phyloP scores from a whole-genome alignment of 208 protist species.

The Strigomonas culicis region DNA sequence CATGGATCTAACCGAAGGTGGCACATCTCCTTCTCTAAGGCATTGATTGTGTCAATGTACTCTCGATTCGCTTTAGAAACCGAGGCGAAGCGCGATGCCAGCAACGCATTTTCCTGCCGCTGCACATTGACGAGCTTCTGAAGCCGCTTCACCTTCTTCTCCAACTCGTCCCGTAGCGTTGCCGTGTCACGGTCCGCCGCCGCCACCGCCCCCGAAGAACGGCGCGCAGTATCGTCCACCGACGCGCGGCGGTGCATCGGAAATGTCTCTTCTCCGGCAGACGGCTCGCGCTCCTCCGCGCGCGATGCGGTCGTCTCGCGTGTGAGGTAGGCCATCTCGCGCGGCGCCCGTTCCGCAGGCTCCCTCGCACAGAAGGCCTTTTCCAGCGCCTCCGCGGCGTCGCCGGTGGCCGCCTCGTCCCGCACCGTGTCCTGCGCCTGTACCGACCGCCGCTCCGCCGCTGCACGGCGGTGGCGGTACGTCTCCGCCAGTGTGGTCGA shows the following conservation, averaged over 20 bases:
- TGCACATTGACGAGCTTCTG: conserved; percentile 9
- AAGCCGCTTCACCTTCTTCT: conserved; percentile 6
- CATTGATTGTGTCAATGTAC: conserved; percentile 22
- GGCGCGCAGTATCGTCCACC: too few relatives aligned
- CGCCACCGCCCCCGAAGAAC: background rate
- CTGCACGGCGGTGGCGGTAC: conserved; percentile 6
- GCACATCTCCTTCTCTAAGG: conserved; percentile 13
- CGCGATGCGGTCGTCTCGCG: too few relatives aligned
- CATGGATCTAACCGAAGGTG: too few relatives aligned
- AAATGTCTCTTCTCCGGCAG: background rate
- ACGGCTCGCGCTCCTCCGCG: too few relatives aligned
- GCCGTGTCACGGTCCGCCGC: background rate
- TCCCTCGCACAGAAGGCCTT: too few relatives aligned
- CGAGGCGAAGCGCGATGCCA: conserved; percentile 22
- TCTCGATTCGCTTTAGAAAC: conserved; percentile 23
- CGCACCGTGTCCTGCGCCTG: too few relatives aligned
- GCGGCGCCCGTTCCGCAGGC: too few relatives aligned
- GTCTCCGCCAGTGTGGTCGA: conserved; percentile 39
- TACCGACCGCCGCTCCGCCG: too few relatives aligned
- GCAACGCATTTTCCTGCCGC: conserved; percentile 23
- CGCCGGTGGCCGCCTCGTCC: too few relatives aligned
- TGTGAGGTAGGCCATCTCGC: too few relatives aligned
- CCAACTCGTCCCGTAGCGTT: background rate
- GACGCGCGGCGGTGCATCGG: background rate
- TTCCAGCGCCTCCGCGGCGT: too few relatives aligned